Evolutionary conservation across 75 land plant species (phyloP).

Genomic region (Isoetes taiwanensis): DNA sequence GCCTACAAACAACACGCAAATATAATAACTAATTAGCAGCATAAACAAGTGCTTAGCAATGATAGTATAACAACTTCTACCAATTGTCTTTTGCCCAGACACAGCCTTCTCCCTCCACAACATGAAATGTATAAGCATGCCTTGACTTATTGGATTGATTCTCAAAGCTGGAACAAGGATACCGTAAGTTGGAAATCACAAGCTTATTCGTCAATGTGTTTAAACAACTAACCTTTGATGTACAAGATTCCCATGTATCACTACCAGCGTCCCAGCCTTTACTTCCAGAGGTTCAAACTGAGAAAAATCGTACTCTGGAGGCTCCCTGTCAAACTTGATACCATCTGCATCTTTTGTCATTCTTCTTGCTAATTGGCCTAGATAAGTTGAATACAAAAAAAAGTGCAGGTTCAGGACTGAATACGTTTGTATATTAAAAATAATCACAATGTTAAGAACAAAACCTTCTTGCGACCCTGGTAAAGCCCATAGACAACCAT

Average conservation of each 20-base stretch:
- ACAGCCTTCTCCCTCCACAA: slow-evolving; percentile 63
- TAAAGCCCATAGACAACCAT: slow-evolving; percentile 95
- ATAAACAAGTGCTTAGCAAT: no score
- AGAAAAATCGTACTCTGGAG: slow-evolving; percentile 61
- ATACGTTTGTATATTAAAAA: not conserved
- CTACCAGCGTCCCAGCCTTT: slow-evolving; percentile 81
- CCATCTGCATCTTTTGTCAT: slow-evolving; percentile 54
- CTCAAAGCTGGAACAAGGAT: slow-evolving; percentile 47
- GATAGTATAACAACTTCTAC: slow-evolving; percentile 20
- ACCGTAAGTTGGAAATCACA: not conserved
- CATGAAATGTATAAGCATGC: slow-evolving; percentile 87
- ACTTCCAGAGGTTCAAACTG: slow-evolving; percentile 91
- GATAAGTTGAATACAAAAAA: not conserved
- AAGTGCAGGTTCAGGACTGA: not conserved
- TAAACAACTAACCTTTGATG: slow-evolving; percentile 68
- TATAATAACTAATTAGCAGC: no score
- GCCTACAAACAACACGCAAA: not conserved
- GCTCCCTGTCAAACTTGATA: slow-evolving; percentile 47
- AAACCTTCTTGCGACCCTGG: slow-evolving; percentile 90
- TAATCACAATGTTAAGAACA: not conserved
- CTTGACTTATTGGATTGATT: slow-evolving; percentile 78
- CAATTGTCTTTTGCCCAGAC: slow-evolving; percentile 68
- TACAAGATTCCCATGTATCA: slow-evolving; percentile 83
- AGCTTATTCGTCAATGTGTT: not conserved
- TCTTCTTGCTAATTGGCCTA: slow-evolving; percentile 31